Evolutionary conservation across 306 rosid species (phyloP).

Genomic region (Malus orientalis): DNA sequence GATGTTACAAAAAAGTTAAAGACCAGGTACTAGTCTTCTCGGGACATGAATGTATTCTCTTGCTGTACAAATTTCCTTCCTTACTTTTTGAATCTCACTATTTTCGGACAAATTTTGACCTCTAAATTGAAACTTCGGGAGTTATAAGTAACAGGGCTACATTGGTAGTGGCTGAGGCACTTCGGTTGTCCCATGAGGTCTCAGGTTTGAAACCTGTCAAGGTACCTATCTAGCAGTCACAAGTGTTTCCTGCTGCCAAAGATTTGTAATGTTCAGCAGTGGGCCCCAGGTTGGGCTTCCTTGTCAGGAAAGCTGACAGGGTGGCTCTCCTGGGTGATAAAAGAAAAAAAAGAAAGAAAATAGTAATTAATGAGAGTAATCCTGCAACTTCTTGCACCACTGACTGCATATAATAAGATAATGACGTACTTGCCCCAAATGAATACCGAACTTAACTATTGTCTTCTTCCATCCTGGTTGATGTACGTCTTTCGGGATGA

Average conservation of each 20-base stretch:
- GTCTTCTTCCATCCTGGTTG: conserved; percentile 8
- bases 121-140: background rate
- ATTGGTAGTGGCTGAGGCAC: too few species aligned
- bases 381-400: background rate
- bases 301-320: too few species aligned
- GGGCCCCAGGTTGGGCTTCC: too few species aligned
- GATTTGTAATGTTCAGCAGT: too few species aligned
- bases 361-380: background rate
- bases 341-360: background rate
- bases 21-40: too few species aligned
- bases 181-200: too few species aligned
- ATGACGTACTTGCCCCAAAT: conserved; percentile 3
- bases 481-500: background rate
- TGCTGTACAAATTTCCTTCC: background rate
- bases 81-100: background rate
- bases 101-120: background rate
- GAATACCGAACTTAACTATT: background rate
- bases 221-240: too few species aligned
- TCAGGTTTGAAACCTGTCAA: too few species aligned
- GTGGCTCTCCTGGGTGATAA: too few species aligned
- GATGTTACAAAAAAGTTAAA: background rate
- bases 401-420: background rate
- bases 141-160: background rate
- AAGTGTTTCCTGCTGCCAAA: too few species aligned
- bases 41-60: background rate